Conservation (phyloP, 805 yeast species). For the Candida nanaspora region DNA sequence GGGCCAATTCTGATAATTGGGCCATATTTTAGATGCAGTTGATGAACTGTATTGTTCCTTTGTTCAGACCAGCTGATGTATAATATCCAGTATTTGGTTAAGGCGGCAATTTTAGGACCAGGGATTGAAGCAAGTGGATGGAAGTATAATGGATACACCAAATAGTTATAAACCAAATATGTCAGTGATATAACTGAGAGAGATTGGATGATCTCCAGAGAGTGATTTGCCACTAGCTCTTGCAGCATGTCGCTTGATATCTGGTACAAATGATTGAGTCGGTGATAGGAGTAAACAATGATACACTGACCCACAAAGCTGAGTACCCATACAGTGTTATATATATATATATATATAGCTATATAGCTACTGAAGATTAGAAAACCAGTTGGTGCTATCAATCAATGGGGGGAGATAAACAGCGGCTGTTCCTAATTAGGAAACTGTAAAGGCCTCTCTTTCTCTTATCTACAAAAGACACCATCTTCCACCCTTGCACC, state of each 20-base stretch:
- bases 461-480: too few relatives aligned
- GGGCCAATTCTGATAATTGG: conserved; percentile 58
- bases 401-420: not conserved
- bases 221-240: not conserved
- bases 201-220: not conserved
- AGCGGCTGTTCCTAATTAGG: not conserved
- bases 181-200: not conserved
- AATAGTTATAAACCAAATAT: not conserved
- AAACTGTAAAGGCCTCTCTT: not conserved
- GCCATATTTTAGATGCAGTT: conserved; percentile 50
- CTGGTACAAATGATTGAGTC: too few relatives aligned
- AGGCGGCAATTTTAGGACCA: conserved; percentile 48
- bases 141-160: conserved; percentile 38
- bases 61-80: conserved; percentile 39
- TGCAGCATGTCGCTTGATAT: not conserved
- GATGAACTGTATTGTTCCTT: conserved; percentile 41
- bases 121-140: conserved; percentile 48
- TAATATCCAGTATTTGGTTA: conserved; percentile 34
- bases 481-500: too few relatives aligned
- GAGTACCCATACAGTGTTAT: too few relatives aligned
- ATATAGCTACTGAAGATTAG: too few relatives aligned
- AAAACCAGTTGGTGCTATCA: too few relatives aligned
- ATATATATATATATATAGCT: too few relatives aligned
- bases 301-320: too few relatives aligned
- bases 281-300: too few relatives aligned